Evolutionary conservation across 176 grass and related monocot species (phyloP), one percentile per base, ranked within the genome.

Genomic region (Pontederia crassipes): DNA sequence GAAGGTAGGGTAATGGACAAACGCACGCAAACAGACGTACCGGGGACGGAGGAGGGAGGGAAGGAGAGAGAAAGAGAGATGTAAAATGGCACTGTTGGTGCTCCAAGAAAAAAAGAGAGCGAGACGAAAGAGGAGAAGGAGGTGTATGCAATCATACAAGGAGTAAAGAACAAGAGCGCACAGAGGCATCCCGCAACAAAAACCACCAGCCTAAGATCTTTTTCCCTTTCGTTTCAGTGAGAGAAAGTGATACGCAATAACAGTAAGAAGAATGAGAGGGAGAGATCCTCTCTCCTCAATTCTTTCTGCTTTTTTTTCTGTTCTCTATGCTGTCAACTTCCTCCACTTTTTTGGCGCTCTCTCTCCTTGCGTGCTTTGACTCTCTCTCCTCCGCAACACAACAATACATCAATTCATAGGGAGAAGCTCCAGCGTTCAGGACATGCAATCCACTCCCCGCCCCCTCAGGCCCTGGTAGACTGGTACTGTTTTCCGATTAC

Each of bases 81-180:
- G 50, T 10, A 27, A 18, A 2, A 9, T 17, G 66, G 29, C 2
- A 35, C 29, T 35, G 4, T 35, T 70, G 81, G 72, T 74, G 72
- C 61, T 80, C 55, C 61, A 76, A 46, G 58, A 52, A n/a, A 52
- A 73, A 89, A 82, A 83, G 86, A 57, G 74, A 83, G 81, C 77
- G 64, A 45, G 20, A 70, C 48, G 54, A 60, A 57, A 13, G 45
- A 76, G 78, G 72, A 83, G 77, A 79, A 52, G 59, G 53, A 14
- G 28, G 17, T 6, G 13, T 1, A 18, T 3, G 18, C 29, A 45
- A 17, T 2, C 48, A 47, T 35, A 35, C 29, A 74, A 24, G 48
- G 2, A 12, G 16, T 15, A 40, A 47, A 46, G 66, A 12, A 24
- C 12, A 69, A 16, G 11, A 46, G 24, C 11, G 29, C 29, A 35